Evolutionary conservation across 2,329 filamentous ascomycete genomes (phyloP).

Genomic region (Fusarium coffeatum): DNA sequence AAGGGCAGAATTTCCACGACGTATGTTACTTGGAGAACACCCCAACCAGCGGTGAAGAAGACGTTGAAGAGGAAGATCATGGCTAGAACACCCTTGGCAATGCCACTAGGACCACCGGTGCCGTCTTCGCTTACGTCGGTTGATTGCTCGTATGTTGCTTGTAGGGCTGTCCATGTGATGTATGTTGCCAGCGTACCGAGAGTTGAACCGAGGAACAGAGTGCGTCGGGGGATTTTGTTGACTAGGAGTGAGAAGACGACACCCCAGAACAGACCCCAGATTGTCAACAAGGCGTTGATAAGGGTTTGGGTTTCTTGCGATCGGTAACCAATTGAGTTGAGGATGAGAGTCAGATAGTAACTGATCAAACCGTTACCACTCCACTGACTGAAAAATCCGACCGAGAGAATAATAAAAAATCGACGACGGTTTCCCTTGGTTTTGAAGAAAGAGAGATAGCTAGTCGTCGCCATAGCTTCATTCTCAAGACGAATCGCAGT

Average conservation of each 20-base stretch:
- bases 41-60: slow-evolving; percentile 22
- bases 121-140: slow-evolving; percentile 9
- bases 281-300: slow-evolving; percentile 1
- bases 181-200: slow-evolving; percentile 14
- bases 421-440: slow-evolving; percentile 19
- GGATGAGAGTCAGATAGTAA: slow-evolving; percentile 18
- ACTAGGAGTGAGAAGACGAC: slow-evolving; percentile 10
- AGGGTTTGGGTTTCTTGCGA: slow-evolving; percentile 15
- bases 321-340: slow-evolving; percentile 19
- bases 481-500: slow-evolving; percentile 18
- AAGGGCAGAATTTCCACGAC: slow-evolving; percentile 16
- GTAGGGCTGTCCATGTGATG: slow-evolving; percentile 3
- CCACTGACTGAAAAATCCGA: slow-evolving; percentile 22
- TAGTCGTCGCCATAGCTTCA: slow-evolving; percentile 3
- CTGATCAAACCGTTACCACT: slow-evolving; percentile 18
- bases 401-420: slow-evolving; percentile 19
- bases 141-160: slow-evolving; percentile 20
- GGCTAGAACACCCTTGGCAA: slow-evolving; percentile 18
- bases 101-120: slow-evolving; percentile 8
- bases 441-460: slow-evolving; percentile 19
- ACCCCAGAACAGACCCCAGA: slow-evolving; percentile 21
- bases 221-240: slow-evolving; percentile 11
- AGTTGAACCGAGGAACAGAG: slow-evolving; percentile 11
- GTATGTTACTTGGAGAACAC: slow-evolving; percentile 18
- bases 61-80: slow-evolving; percentile 26